These are phyloP conservation scores for Rhododendron ovatum DNA, from an alignment of 148 eudicot species.

Conservation along the genomic window DNA sequence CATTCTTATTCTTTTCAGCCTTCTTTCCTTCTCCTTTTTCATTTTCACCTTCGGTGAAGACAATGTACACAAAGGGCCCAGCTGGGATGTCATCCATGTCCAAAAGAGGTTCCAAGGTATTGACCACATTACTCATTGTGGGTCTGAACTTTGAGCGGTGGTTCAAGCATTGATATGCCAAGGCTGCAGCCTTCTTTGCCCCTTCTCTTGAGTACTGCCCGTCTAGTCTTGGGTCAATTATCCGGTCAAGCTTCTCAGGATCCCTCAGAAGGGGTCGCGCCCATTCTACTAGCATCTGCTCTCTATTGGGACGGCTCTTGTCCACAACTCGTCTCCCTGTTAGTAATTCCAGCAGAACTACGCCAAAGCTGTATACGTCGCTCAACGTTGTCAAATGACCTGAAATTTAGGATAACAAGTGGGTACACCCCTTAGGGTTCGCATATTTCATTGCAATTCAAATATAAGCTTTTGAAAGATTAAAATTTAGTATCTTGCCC, in stretches of 20 bases:
- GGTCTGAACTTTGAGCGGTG: constrained; percentile 46
- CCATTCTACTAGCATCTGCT: constrained; percentile 45
- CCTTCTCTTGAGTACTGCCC: constrained; percentile 41
- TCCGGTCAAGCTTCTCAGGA: constrained; percentile 22
- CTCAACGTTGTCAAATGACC: constrained; percentile 54
- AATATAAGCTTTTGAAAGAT: not conserved
- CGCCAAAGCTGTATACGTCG: constrained; percentile 62
- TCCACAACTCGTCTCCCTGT: constrained; percentile 45
- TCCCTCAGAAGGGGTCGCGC: constrained; percentile 36
- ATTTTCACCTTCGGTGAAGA: constrained; percentile 12
- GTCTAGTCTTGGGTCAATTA: constrained; percentile 52
- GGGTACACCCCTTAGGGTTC: not conserved
- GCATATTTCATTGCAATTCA: not conserved
- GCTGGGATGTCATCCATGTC: constrained; percentile 24
- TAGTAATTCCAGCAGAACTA: constrained; percentile 44
- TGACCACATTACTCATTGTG: constrained; percentile 37
- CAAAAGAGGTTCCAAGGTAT: constrained; percentile 33
- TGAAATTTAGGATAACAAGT: not conserved
- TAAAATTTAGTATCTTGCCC: not conserved
- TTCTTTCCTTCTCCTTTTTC: not conserved
- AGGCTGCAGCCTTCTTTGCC: constrained; percentile 35
- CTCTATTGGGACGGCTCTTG: constrained; percentile 38
- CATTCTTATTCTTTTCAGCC: not conserved
- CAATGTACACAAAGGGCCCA: constrained; percentile 34
- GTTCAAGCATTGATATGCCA: constrained; percentile 58